These are phyloP conservation scores for Ogataea angusta DNA, from an alignment of 805 yeast genomes.

Conservation along the genomic window DNA sequence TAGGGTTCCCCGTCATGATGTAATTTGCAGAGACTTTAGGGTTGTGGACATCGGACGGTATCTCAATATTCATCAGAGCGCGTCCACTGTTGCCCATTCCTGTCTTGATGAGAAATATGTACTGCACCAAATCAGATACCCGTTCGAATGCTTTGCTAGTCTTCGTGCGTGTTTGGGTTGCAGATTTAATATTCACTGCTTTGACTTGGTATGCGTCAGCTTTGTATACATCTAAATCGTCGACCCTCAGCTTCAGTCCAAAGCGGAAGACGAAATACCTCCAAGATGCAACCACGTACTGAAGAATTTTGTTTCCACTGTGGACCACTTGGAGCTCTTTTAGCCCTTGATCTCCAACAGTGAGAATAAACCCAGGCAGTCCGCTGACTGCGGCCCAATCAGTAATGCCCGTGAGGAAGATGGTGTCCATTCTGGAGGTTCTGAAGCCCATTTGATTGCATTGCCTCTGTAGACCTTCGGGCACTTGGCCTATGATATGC, in stretches of 20 bases:
- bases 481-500: conserved; percentile 72
- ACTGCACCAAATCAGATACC: conserved; percentile 15
- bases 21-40: conserved; percentile 54
- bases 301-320: conserved; percentile 41
- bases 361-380: conserved; percentile 81
- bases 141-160: conserved; percentile 5
- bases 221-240: conserved; percentile 15
- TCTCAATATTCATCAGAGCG: conserved; percentile 20
- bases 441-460: conserved; percentile 58
- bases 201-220: conserved; percentile 17
- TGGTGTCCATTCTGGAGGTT: conserved; percentile 54
- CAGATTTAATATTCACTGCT: conserved; percentile 21
- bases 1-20: conserved; percentile 60
- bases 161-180: background rate
- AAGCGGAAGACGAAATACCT: conserved; percentile 80
- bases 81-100: conserved; percentile 9
- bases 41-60: conserved; percentile 26
- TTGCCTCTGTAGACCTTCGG: conserved; percentile 84
- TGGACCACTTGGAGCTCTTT: conserved; percentile 53
- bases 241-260: conserved; percentile 49
- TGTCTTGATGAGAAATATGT: conserved; percentile 26
- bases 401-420: conserved; percentile 77
- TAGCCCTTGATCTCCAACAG: conserved; percentile 75
- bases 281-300: conserved; percentile 75
- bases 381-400: conserved; percentile 87